phyloP scores from a whole-genome alignment of 2,329 filamentous ascomycete species.

The Xylariaceae sp. region DNA sequence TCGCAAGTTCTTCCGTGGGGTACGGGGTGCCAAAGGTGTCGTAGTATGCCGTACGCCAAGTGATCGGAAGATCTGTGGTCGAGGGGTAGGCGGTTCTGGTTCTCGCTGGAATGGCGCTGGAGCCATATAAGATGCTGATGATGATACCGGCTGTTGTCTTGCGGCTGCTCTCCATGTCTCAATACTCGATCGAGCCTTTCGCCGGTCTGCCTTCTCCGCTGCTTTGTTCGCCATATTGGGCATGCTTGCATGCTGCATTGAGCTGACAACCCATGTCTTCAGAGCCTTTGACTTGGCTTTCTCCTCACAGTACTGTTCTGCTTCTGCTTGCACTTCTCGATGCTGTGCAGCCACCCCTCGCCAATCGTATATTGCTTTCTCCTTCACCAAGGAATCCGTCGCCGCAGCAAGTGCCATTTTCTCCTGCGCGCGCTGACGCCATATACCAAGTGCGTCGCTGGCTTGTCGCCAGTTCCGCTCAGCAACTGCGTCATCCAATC shows the following conservation, averaged over 20 bases:
- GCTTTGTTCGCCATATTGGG: slow-evolving; percentile 25
- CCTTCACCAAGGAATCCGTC: slow-evolving; percentile 18
- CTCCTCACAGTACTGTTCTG: slow-evolving; percentile 20
- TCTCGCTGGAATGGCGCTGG: slow-evolving; percentile 1
- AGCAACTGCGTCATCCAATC: slow-evolving; percentile 17
- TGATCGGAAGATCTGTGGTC: slow-evolving; percentile 23
- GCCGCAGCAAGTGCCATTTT: slow-evolving; percentile 12
- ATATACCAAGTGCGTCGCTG: slow-evolving; percentile 18
- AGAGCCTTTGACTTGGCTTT: slow-evolving; percentile 18
- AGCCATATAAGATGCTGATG: too few relatives aligned
- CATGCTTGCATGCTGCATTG: slow-evolving; percentile 25
- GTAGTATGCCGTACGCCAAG: slow-evolving; percentile 24
- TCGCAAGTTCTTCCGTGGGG: slow-evolving; percentile 22
- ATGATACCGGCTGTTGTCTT: slow-evolving; percentile 9
- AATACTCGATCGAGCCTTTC: slow-evolving; percentile 21
- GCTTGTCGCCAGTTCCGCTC: slow-evolving; percentile 19
- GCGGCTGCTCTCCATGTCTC: slow-evolving; percentile 23
- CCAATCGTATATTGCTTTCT: slow-evolving; percentile 22
- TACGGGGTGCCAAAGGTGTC: slow-evolving; percentile 26
- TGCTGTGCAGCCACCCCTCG: slow-evolving; percentile 14
- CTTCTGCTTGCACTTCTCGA: slow-evolving; percentile 16
- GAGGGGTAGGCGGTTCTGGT: slow-evolving; percentile 24
- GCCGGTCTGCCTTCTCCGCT: slow-evolving; percentile 26
- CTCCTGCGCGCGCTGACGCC: slow-evolving; percentile 22
- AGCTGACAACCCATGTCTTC: slow-evolving; percentile 27